Conservation (phyloP, 495 filamentous ascomycete genomes). For the Pseudomonodictys pantanalensis region DNA sequence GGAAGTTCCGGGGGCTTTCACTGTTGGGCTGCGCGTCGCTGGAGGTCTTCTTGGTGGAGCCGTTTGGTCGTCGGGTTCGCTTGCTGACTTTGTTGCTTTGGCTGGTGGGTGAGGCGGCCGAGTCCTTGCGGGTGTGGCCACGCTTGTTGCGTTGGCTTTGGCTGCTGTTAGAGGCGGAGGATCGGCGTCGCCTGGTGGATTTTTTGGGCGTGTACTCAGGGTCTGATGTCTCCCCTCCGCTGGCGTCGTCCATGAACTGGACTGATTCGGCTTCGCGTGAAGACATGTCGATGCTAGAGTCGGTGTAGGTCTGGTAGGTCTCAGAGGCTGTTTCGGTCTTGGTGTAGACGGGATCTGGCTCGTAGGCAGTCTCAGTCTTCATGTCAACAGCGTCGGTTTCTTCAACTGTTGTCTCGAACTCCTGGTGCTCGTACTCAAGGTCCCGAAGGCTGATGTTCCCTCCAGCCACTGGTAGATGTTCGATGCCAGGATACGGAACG, state of each 20-base stretch:
- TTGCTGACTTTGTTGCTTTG: conserved; percentile 3
- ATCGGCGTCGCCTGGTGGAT: conserved; percentile 11
- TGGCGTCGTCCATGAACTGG: conserved; percentile 9
- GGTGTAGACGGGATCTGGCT: conserved; percentile 10
- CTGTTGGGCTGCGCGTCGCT: neutral
- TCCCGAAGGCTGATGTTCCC: conserved; percentile 28
- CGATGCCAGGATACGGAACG: conserved; percentile 7
- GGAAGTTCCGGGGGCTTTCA: conserved; percentile 57
- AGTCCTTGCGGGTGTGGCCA: conserved; percentile 5
- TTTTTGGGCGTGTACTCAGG: conserved; percentile 27
- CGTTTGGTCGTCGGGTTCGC: conserved; percentile 2
- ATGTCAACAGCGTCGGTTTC: conserved; percentile 20
- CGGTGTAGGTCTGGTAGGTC: conserved; percentile 11
- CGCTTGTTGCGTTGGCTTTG: conserved; percentile 10
- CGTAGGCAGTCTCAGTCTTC: conserved; percentile 25
- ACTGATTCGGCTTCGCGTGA: conserved; percentile 32
- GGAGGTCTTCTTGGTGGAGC: conserved; percentile 6
- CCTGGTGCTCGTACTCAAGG: conserved; percentile 30
- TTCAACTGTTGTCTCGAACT: conserved; percentile 24
- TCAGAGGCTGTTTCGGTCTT: conserved; percentile 8
- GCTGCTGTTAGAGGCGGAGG: conserved; percentile 23
- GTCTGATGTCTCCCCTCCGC: conserved; percentile 24
- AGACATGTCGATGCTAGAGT: conserved; percentile 24
- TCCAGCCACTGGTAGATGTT: neutral
- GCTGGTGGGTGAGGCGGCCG: neutral